Evolutionary conservation across 257 asterid species (phyloP).

Genomic region (Handroanthus guayacan): DNA sequence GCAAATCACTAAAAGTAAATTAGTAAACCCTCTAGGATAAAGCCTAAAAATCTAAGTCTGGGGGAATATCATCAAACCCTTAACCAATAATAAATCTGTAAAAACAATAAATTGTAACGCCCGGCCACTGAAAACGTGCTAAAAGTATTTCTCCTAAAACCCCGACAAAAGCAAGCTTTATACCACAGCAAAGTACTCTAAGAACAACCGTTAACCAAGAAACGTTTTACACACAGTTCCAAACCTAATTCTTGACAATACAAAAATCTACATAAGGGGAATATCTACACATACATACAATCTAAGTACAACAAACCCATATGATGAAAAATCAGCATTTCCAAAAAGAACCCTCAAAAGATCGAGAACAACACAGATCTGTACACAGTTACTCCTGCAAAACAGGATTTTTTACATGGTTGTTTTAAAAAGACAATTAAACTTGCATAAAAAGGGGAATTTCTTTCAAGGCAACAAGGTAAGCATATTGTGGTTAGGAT

Average conservation of each 20-base stretch:
- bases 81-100: not conserved
- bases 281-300: slow-evolving; percentile 14
- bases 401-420: slow-evolving; percentile 1
- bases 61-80: slow-evolving; percentile 10
- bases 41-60: slow-evolving; percentile 26
- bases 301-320: slow-evolving; percentile 27
- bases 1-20: not conserved
- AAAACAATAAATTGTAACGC: not conserved
- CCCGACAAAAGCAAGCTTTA: slow-evolving; percentile 30
- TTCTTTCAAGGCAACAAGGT: not conserved
- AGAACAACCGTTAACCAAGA: slow-evolving; percentile 2
- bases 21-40: slow-evolving; percentile 4
- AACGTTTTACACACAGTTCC: not conserved
- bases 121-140: slow-evolving; percentile 17
- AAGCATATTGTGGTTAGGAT: not conserved
- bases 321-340: slow-evolving; percentile 3
- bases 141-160: not conserved
- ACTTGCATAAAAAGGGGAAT: not conserved
- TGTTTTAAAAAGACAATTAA: slow-evolving; percentile 6
- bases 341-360: slow-evolving; percentile 16
- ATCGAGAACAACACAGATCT: slow-evolving; percentile 34
- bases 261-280: not conserved
- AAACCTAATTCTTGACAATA: not conserved
- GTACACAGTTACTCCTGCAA: not conserved
- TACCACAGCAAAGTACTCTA: slow-evolving; percentile 10